Base-by-base conservation (phyloP, 495 filamentous ascomycete genomes). In the Aspergillus nanangensis region DNA sequence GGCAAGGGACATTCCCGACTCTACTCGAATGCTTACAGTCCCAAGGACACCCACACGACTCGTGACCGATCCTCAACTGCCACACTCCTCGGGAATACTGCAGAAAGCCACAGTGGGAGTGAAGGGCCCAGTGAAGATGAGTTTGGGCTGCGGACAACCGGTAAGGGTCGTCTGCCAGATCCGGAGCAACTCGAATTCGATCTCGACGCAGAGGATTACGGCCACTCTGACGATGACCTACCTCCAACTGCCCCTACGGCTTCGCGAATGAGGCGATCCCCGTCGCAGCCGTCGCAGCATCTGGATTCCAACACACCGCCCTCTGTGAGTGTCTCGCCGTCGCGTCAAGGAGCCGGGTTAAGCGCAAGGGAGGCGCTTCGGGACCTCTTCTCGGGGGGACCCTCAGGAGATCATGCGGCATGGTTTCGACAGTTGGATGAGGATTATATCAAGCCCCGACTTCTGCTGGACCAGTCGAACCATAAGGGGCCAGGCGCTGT, bases 351-450 rank as follows among this genome's bases (percentile, higher is more conserved):
- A 21, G 41, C 60, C 3, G 61, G 59, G 13, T 60, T 69, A 14
- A 75, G 59, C 23, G 79, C 83, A 3, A 74, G 80, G 8, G 78
- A 86, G 19, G 86, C 89, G 2, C 76, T 93, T 9, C 80, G 81
- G 23, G 83, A 86, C 40, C 74, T 88, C 1, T 81, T 92, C 47
- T 81, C 81, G 13, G 84, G 71, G 9, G 67, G 87, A 33, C 82
- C 85, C 10, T 73, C 82, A 0, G 91, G 95, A 31, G 94, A 98
- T 61, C 91, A 95, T 39, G 87, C 86, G 15, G 87, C 84, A 11
- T 83, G 93, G 79, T 96, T 98, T 64, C 82, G 82, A 46, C 92
- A 96, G 65, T 67, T 98, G 42, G 93, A 98, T 63, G 93, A 98
- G 63, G 88, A 88, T 22, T 97, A 88, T 64, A 94, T 98, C 63